Percentiles rank a stretch among this genome's conserved stretches.
phyloP scores from a whole-genome alignment of 2,329 filamentous ascomycete species.

The Cryphonectria radicalis region DNA sequence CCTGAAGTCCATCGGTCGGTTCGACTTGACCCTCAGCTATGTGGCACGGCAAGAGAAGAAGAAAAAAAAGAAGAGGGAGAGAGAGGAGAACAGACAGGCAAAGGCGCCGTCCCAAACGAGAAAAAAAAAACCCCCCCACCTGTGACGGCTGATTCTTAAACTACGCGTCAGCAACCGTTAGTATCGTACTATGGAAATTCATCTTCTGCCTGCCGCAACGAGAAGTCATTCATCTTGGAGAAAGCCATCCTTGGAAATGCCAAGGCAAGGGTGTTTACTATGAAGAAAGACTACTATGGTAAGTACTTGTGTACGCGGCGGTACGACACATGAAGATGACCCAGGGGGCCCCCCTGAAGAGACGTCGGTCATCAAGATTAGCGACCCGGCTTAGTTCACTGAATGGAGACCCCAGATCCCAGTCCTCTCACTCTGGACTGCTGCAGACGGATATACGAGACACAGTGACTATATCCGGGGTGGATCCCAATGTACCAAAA shows the following conservation, averaged over 20 bases:
- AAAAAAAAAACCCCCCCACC: neutral
- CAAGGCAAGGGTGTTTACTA: neutral
- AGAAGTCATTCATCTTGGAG: neutral
- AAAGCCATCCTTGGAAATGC: neutral
- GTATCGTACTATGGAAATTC: neutral
- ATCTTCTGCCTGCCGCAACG: neutral
- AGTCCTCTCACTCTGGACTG: neutral
- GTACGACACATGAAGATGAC: neutral
- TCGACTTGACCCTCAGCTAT: neutral
- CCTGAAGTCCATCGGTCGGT: neutral
- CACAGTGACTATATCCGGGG: neutral
- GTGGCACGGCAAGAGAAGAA: neutral
- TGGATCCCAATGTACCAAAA: neutral
- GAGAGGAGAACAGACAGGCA: neutral
- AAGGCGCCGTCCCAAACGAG: neutral
- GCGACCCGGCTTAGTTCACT: conserved; percentile 20
- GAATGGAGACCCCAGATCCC: conserved; percentile 26
- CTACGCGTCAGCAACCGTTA: neutral
- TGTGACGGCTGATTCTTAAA: neutral
- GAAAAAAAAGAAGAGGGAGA: neutral
- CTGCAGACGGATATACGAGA: conserved; percentile 2
- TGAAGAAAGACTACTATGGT: neutral
- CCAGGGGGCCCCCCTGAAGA: conserved; percentile 8
- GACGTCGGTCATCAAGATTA: conserved; percentile 23
- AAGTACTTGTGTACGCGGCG: neutral